Conservation (phyloP, 495 filamentous ascomycete genomes). For the Penicillium chermesinum region DNA sequence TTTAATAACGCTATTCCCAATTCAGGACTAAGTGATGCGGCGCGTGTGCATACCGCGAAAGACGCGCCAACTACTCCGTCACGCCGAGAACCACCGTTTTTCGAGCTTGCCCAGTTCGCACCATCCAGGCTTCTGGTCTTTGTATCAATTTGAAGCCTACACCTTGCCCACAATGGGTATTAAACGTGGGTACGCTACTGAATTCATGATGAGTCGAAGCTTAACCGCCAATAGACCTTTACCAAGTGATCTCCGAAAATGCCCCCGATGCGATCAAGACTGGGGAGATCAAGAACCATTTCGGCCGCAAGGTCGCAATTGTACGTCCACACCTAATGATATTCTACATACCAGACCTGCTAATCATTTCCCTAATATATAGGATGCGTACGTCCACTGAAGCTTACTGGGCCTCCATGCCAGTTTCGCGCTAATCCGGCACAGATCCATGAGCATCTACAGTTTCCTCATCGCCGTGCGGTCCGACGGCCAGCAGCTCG, state of each 20-base stretch:
- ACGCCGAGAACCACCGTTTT: slow-evolving; percentile 25
- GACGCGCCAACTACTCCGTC: slow-evolving; percentile 26
- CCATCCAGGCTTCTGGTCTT: not conserved
- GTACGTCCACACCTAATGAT: slow-evolving; percentile 62
- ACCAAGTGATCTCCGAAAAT: slow-evolving; percentile 83
- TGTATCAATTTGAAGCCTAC: too few relatives aligned
- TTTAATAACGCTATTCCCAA: slow-evolving; percentile 13
- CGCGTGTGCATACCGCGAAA: not conserved
- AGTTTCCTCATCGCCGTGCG: slow-evolving; percentile 96
- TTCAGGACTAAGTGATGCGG: slow-evolving; percentile 10
- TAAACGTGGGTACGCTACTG: slow-evolving; percentile 51
- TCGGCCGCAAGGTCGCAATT: slow-evolving; percentile 95
- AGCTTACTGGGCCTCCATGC: not conserved
- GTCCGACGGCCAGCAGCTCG: slow-evolving; percentile 92
- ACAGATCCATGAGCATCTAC: slow-evolving; percentile 97
- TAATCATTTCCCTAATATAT: slow-evolving; percentile 12
- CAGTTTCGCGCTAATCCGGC: slow-evolving; percentile 14
- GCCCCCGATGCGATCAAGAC: slow-evolving; percentile 90
- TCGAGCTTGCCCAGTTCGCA: not conserved
- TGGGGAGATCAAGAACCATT: slow-evolving; percentile 97
- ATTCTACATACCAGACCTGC: too few relatives aligned
- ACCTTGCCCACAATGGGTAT: slow-evolving; percentile 73
- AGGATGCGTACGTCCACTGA: slow-evolving; percentile 75
- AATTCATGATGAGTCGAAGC: not conserved
- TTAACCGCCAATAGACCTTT: slow-evolving; percentile 53